phyloP scores from a whole-genome alignment of 176 grass and related monocot species.

The Alloteropsis semialata region DNA sequence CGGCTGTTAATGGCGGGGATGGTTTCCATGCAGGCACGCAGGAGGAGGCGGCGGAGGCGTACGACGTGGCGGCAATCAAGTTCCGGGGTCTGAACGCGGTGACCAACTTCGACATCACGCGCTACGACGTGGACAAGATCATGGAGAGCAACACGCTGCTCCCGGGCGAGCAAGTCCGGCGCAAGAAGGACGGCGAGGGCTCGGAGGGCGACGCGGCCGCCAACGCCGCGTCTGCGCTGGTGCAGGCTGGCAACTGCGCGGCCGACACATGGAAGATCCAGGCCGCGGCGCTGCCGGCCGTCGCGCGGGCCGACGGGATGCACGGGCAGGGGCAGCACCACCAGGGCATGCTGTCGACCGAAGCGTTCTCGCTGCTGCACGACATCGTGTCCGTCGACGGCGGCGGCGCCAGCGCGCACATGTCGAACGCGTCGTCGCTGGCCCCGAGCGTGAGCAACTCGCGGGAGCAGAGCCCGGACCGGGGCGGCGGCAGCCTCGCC shows the following conservation, averaged over 20 bases:
- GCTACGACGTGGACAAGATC: slow-evolving; percentile 92
- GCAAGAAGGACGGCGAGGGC: slow-evolving; percentile 28
- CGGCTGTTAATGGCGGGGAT: neutral
- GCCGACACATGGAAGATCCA: slow-evolving; percentile 13
- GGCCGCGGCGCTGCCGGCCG: neutral
- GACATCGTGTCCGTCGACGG: slow-evolving; percentile 33
- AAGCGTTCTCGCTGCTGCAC: slow-evolving; percentile 43
- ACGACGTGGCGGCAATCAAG: slow-evolving; percentile 96
- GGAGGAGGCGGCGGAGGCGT: slow-evolving; percentile 95
- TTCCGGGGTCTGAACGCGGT: slow-evolving; percentile 90
- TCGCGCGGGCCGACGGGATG: neutral
- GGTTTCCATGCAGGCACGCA: slow-evolving; percentile 54
- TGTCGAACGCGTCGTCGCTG: slow-evolving; percentile 46
- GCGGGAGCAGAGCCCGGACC: slow-evolving; percentile 63
- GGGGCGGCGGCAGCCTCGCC: slow-evolving; percentile 43
- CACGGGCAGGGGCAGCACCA: neutral
- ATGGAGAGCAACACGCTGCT: slow-evolving; percentile 85
- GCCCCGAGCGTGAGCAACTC: slow-evolving; percentile 47
- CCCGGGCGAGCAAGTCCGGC: slow-evolving; percentile 50
- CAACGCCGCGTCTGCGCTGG: slow-evolving; percentile 6
- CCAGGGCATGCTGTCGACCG: slow-evolving; percentile 30
- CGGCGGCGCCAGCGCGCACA: neutral
- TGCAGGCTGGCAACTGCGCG: slow-evolving; percentile 7
- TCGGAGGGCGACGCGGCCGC: neutral
- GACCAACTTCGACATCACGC: slow-evolving; percentile 93